Base-by-base conservation (phyloP, 2,329 filamentous ascomycete genomes). In the Fusarium sp. region DNA sequence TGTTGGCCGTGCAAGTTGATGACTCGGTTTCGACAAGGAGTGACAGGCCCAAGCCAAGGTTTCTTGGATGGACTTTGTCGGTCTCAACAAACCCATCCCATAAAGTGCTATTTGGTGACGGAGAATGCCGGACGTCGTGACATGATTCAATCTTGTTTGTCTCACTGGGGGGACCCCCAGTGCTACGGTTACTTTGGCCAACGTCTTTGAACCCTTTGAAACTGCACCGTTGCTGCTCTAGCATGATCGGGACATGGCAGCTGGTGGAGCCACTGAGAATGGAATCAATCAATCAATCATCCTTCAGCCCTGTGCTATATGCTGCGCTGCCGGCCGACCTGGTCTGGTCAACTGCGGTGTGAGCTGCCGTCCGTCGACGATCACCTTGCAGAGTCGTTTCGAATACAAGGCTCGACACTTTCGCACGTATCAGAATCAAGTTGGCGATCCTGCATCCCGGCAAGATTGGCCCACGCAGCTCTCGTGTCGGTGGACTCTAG, bases 281-380 rank as follows among this genome's bases (percentile, higher is more conserved):
- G 35, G 22, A 33, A 27, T 33, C 27, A 10, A 9, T n/a, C 24
- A 44, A 56, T 53, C 46, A 51, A n/a, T 51, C 57, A 29, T 51
- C 27, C 46, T 69, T 74, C 71, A 74, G 71, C 71, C 71, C 64
- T 74, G 71, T 74, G 51, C 63, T 58, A 33, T 58, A 33, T 33
- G 31, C 31, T 33, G 31, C 31, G 31, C 42, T 46, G 42, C 44
- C 31, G 49, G 55, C 29, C 11, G 42, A 11, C 10, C 31, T 33
- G 31, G 31, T 29, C 42, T 44, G 29, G 57, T 59, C 57, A 59
- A 31, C 57, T 38, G 36, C 70, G 59, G 58, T 35, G 66, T 58
- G 49, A 61, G 68, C 20, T 68, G 56, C 70, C 67, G 59, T 70
- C 70, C 67, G 59, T 70, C 58, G 46, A 58, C 49, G 22, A 49